Evolutionary conservation across 345 rosid genomes (phyloP).

Genomic region (Rhizophora mangle): DNA sequence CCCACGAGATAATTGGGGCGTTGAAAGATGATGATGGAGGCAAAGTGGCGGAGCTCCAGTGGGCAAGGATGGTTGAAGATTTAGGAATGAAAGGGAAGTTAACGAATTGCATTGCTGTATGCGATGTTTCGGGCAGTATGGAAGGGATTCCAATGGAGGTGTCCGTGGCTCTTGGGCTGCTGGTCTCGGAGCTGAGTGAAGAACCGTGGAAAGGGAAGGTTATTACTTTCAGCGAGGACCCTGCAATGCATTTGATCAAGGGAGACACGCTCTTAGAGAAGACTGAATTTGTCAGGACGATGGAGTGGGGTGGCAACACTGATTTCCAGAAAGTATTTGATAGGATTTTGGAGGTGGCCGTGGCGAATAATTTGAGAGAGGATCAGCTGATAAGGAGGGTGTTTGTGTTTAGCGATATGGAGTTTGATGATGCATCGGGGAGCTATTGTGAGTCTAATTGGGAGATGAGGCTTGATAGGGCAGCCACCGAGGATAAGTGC

Average conservation of each 20-base stretch:
- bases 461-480: too few relatives aligned
- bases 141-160: slow-evolving; percentile 44
- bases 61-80: slow-evolving; percentile 66
- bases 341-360: slow-evolving; percentile 46
- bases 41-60: slow-evolving; percentile 51
- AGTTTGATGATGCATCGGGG: slow-evolving; percentile 41
- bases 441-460: background rate
- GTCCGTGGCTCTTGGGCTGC: slow-evolving; percentile 49
- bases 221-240: slow-evolving; percentile 45
- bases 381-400: slow-evolving; percentile 56
- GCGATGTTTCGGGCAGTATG: slow-evolving; percentile 66
- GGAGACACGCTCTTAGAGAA: slow-evolving; percentile 34
- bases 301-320: slow-evolving; percentile 34
- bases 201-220: slow-evolving; percentile 68
- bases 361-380: slow-evolving; percentile 32
- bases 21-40: slow-evolving; percentile 40
- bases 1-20: slow-evolving; percentile 51
- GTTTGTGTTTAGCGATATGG: slow-evolving; percentile 72
- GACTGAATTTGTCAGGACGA: slow-evolving; percentile 32
- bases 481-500: too few relatives aligned
- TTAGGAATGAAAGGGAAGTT: slow-evolving; percentile 38
- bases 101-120: slow-evolving; percentile 51
- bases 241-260: slow-evolving; percentile 31
- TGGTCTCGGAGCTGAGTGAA: slow-evolving; percentile 46
- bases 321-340: slow-evolving; percentile 56